Conservation (phyloP, 805 yeast genomes). For the Nakazawaea ambrosiae region DNA sequence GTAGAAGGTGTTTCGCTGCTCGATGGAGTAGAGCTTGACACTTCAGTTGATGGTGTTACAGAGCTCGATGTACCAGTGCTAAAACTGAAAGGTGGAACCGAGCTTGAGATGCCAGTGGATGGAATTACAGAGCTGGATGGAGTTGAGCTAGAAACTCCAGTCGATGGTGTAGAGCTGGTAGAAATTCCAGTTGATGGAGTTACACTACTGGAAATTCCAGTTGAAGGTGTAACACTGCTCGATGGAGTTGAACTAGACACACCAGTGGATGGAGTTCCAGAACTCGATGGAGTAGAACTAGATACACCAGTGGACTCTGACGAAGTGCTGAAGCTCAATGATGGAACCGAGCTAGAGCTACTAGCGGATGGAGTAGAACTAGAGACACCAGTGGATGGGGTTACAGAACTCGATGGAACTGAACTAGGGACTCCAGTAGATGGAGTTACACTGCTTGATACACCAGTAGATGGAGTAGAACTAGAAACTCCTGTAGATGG, state of each 20-base stretch:
- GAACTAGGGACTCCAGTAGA: neutral
- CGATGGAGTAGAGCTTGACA: neutral
- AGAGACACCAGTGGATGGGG: neutral
- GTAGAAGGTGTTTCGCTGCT: neutral
- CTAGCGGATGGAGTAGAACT: neutral
- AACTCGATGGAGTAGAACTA: neutral
- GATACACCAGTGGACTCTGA: neutral
- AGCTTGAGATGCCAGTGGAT: conserved; percentile 1
- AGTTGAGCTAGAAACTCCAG: neutral
- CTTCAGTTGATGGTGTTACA: neutral
- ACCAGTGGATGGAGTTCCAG: neutral
- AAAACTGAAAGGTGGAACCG: neutral
- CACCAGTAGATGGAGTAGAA: neutral
- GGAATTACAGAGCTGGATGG: conserved; percentile 2
- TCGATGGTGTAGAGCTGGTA: neutral
- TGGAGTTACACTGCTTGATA: neutral
- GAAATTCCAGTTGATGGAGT: neutral
- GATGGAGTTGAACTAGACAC: neutral
- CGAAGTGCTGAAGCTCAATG: neutral
- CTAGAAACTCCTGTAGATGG: neutral
- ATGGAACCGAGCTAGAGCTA: neutral
- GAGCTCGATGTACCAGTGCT: neutral
- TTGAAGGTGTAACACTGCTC: neutral
- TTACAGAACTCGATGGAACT: neutral
- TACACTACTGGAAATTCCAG: neutral